Evolutionary conservation across 1,284 basidiomycete genomes (phyloP), one percentile per base, ranked within the genome.

Genomic region (Melampsora americana): DNA sequence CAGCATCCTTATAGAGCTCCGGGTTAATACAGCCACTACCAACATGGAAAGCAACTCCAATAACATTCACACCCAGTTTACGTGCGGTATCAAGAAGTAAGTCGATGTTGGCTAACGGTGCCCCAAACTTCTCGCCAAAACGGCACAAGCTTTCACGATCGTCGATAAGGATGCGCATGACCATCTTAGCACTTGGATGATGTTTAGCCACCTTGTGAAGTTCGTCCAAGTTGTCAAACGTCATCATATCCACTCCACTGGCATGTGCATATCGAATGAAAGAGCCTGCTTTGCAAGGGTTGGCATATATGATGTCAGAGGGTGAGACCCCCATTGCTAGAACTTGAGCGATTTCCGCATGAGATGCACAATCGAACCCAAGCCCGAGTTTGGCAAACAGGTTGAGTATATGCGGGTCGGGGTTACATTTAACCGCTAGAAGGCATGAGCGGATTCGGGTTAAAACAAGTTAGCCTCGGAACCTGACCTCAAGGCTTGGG

Each of bases 331-430:
- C 90, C 14, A 95, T 84, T 30, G 86, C 85, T 35, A 98, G 86
- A 14, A 99, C 90, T 78, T 89, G 87, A 32, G 88, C 86, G 80
- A 99, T 98, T 84, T 99, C 96, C 77, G 90, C 90, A 80, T 93
- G 92, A 60, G 95, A 98, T n/a, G 96, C 96, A 81, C 96, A 99
- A 84, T 99, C 96, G 85, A 99, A 99, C 18, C 93, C 93, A 0
- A 91, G 86, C 56, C 95, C 95, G 77, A 98, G 85, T 32, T 90
- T 88, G 14, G 93, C 92, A 56, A 99, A 88, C 66, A 99, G 87
- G 78, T 93, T 90, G 71, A 99, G 86, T 66, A 99, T 89, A 81
- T 93, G 92, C 2, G 93, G 93, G 81, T 98, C 95, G 16, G 96
- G 95, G 85, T 98, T 99, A 85, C 95, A 97, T 85, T 97, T 98